Evolutionary conservation across 495 filamentous ascomycete genomes (phyloP), one percentile per base, ranked within the genome.

Genomic region (Talaromyces borbonicus): DNA sequence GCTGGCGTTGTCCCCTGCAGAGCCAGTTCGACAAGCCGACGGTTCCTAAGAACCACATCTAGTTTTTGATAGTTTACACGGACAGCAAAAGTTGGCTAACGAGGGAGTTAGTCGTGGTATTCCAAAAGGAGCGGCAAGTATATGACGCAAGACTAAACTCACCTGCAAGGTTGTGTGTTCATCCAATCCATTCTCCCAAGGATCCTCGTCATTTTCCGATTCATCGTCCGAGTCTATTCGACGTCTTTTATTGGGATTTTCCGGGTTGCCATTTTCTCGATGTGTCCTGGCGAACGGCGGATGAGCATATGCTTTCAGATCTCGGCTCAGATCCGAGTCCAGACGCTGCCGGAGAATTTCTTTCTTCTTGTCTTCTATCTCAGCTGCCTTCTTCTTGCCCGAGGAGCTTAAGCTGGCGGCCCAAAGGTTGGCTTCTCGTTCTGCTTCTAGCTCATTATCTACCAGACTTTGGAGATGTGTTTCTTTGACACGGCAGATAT

Each of bases 41-140:
- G 71, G 51, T 83, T 95, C 43, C 92, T 86, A 45, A 93, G 73
- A 14, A 84, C 72, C 11, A 97, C 85, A 4, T 79, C 71, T 35
- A 87, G 81, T 56, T 90, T 95, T 27, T 86, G 83, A 56, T 87
- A 83, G 59, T 95, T 95, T 19, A 96, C 71, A 23, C 85, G 80
- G 36, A 97, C 67, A 16, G 86, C 75, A 42, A 87, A 61, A 43
- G 81, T 63, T 24, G 74, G 63, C 75, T 80, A n/a, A n/a, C n/a
- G n/a, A n/a, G n/a, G n/a, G n/a, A n/a, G n/a, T n/a, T n/a, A n/a
- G n/a, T n/a, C n/a, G n/a, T n/a, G n/a, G n/a, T n/a, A n/a, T n/a
- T n/a, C n/a, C n/a, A n/a, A n/a, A n/a, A n/a, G n/a, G n/a, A n/a
- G n/a, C n/a, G n/a, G n/a, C n/a, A n/a, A n/a, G n/a, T n/a, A n/a